A percentile compares a stretch with the other conserved stretches of the same genome.
phyloP scores from a whole-genome alignment of 805 yeast genomes.

The Barnettozyma pratensis region DNA sequence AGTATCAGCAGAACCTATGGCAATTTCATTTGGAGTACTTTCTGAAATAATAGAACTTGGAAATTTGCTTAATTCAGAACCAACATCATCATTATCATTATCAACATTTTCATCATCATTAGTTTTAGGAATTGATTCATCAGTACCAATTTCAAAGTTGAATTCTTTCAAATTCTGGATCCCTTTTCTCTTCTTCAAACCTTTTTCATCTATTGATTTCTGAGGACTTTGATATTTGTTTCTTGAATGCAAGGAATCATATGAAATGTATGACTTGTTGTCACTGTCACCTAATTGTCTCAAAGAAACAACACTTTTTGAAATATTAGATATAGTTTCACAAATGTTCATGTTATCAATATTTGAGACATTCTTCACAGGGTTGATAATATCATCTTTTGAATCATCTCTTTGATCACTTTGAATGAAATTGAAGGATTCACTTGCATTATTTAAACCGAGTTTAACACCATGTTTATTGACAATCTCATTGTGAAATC shows the following conservation, averaged over 20 bases:
- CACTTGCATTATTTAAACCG: constrained; percentile 4
- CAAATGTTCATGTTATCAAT: constrained; percentile 26
- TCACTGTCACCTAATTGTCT: constrained; percentile 11
- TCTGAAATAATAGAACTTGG: constrained; percentile 16
- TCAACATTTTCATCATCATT: not conserved
- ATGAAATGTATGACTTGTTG: constrained; percentile 47
- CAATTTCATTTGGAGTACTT: constrained; percentile 12
- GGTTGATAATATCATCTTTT: not conserved
- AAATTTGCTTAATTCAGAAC: constrained; percentile 12
- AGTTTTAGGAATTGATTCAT: not conserved
- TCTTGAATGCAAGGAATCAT: constrained; percentile 50
- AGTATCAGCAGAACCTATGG: not conserved
- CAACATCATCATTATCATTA: constrained; percentile 6
- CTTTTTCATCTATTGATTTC: constrained; percentile 13
- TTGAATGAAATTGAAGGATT: constrained; percentile 20
- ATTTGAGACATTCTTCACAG: constrained; percentile 12
- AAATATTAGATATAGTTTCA: constrained; percentile 23
- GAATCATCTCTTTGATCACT: constrained; percentile 1
- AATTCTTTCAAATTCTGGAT: constrained; percentile 44
- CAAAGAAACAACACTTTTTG: constrained; percentile 20
- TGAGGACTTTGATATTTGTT: not conserved
- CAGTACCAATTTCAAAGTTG: constrained; percentile 25
- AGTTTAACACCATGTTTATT: constrained; percentile 19
- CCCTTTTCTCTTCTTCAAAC: constrained; percentile 44
- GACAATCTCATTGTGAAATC: constrained; percentile 39